phyloP scores from a whole-genome alignment of 2,329 filamentous ascomycete species.

The Lecanosticta acicola region DNA sequence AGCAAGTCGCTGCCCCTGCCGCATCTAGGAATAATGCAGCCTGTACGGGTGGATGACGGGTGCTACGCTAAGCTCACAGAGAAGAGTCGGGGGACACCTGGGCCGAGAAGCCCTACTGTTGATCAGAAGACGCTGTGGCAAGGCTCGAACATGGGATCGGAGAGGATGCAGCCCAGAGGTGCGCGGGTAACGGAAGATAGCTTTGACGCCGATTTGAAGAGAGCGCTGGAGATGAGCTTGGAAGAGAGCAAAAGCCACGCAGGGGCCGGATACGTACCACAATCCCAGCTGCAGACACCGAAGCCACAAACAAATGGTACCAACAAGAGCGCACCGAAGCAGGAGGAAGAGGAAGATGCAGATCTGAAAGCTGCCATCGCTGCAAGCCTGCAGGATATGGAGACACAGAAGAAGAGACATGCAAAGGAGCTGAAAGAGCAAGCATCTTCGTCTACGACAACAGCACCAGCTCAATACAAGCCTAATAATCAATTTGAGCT shows the following conservation, averaged over 20 bases:
- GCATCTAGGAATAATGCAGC: conserved; percentile 83
- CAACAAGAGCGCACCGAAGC: conserved; percentile 21
- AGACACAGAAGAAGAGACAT: conserved; percentile 92
- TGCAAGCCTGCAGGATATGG: conserved; percentile 92
- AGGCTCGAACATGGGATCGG: conserved; percentile 36
- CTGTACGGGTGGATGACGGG: conserved; percentile 92
- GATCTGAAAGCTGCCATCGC: conserved; percentile 93
- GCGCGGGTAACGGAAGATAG: conserved; percentile 67
- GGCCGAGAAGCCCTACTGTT: conserved; percentile 24
- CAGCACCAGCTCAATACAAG: conserved; percentile 47
- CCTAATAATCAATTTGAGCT: conserved; percentile 94
- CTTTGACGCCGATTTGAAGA: conserved; percentile 92
- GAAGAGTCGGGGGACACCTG: conserved; percentile 48
- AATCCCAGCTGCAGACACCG: conserved; percentile 32
- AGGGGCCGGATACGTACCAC: conserved; percentile 65
- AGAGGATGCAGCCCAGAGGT: conserved; percentile 78
- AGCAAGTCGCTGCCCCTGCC: conserved; percentile 82
- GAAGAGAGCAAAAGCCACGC: conserved; percentile 79
- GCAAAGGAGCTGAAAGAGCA: conserved; percentile 78
- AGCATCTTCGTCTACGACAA: conserved; percentile 43
- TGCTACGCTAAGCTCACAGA: conserved; percentile 86
- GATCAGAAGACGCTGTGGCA: conserved; percentile 54
- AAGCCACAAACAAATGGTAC: conserved; percentile 31
- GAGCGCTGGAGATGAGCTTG: conserved; percentile 90
- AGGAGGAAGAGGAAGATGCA: conserved; percentile 78